Evolutionary conservation across 768 basidiomycete species (phyloP).

Genomic region (Boletus fagicola): DNA sequence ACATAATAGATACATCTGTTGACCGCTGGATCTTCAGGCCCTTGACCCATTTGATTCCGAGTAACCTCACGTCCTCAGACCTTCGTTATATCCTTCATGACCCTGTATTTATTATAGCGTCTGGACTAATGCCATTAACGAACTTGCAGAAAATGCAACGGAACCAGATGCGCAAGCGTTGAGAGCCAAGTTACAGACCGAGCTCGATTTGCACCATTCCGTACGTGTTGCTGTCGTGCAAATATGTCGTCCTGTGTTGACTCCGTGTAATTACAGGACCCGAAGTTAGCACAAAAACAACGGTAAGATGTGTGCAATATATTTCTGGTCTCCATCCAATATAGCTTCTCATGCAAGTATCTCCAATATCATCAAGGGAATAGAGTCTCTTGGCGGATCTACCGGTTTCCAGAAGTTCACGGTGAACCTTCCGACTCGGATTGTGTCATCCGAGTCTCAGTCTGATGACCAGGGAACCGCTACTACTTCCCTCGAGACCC

Average conservation of each 20-base stretch:
- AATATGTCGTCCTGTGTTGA: not conserved
- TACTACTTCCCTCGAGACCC: too few relatives aligned
- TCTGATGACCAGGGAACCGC: not conserved
- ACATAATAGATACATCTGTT: not conserved
- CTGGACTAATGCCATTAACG: not conserved
- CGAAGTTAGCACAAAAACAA: not conserved
- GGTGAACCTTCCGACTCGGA: not conserved
- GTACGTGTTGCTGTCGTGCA: not conserved
- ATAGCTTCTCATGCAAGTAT: not conserved
- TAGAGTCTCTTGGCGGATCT: slow-evolving; percentile 5
- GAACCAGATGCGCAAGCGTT: not conserved
- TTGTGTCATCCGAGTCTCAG: not conserved
- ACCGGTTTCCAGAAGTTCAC: slow-evolving; percentile 1
- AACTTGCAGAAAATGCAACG: not conserved
- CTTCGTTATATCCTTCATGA: not conserved
- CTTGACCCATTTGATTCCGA: slow-evolving; percentile 1
- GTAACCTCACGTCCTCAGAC: not conserved
- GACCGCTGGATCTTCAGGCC: not conserved
- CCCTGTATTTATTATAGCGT: not conserved
- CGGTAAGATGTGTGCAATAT: not conserved
- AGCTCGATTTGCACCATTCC: not conserved
- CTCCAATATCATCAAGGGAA: not conserved
- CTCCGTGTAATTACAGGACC: not conserved
- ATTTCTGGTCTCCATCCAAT: not conserved
- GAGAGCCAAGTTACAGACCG: not conserved